phyloP scores from a whole-genome alignment of 163 green algal species.

The Chlamydomonas reinhardtii region DNA sequence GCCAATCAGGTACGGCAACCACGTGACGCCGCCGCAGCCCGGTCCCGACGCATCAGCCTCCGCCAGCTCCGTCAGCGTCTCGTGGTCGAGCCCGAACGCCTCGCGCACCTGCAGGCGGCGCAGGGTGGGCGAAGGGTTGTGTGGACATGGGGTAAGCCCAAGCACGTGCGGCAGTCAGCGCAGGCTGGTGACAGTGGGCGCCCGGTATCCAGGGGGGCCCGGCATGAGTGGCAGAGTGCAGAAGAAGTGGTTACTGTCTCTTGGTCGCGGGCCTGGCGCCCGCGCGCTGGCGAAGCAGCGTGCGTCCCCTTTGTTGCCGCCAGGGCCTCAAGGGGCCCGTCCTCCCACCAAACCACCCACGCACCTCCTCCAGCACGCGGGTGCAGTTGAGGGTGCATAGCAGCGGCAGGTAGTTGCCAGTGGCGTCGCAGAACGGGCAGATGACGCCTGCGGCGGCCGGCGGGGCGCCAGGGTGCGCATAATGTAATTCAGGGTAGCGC shows the following conservation, averaged over 20 bases:
- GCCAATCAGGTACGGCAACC: constrained; percentile 90
- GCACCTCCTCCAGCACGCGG: constrained; percentile 76
- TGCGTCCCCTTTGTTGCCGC: too few species aligned
- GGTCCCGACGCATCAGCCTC: constrained; percentile 61
- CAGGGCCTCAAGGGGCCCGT: too few species aligned
- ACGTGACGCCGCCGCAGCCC: constrained; percentile 81
- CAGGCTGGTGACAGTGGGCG: too few species aligned
- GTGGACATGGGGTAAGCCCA: not conserved
- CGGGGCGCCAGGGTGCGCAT: too few species aligned
- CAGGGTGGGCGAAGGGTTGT: too few species aligned
- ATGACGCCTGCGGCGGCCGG: constrained; percentile 50
- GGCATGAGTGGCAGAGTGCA: too few species aligned
- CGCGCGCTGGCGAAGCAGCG: too few species aligned
- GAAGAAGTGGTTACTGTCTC: too few species aligned
- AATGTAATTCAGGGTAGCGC: too few species aligned
- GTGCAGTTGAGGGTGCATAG: constrained; percentile 96
- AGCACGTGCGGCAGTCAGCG: not conserved
- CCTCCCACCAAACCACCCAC: not conserved
- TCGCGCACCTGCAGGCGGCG: constrained; percentile 59
- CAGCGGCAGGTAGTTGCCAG: constrained; percentile 83
- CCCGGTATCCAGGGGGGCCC: too few species aligned
- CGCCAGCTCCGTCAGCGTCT: constrained; percentile 74
- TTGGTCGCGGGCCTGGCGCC: too few species aligned
- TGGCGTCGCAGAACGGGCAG: constrained; percentile 88
- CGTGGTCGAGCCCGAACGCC: constrained; percentile 71